phyloP scores from a whole-genome alignment of 2,329 filamentous ascomycete species.

The Endothia cerciana region DNA sequence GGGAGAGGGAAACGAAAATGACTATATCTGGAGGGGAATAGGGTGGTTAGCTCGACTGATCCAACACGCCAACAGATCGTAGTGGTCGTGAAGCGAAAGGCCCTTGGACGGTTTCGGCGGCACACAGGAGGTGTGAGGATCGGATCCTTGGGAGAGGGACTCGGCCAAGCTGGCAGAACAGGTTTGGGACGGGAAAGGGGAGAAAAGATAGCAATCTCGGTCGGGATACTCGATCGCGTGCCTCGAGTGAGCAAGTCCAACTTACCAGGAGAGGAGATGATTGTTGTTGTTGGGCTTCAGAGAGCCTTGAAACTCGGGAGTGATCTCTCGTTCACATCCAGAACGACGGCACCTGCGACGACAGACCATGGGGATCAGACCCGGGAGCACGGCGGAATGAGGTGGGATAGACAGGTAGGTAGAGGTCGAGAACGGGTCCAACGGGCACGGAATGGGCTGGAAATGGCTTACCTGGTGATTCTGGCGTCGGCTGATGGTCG shows the following conservation, averaged over 20 bases:
- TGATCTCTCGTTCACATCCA: conserved; percentile 33
- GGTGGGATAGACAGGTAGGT: conserved; percentile 19
- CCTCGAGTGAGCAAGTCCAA: conserved; percentile 35
- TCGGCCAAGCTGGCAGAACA: conserved; percentile 17
- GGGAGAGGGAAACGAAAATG: conserved; percentile 11
- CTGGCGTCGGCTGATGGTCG: conserved; percentile 36
- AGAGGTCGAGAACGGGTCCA: conserved; percentile 18
- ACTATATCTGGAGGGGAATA: conserved; percentile 9
- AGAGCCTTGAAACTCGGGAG: conserved; percentile 34
- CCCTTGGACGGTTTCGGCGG: conserved; percentile 7
- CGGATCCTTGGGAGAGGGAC: conserved; percentile 9
- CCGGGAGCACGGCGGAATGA: conserved; percentile 13
- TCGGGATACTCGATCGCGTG: conserved; percentile 42
- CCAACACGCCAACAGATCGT: conserved; percentile 4
- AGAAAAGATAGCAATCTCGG: conserved; percentile 21
- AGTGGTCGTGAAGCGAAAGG: conserved; percentile 5
- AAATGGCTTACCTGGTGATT: conserved; percentile 35
- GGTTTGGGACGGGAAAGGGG: conserved; percentile 29
- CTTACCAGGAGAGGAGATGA: conserved; percentile 42
- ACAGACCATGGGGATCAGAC: conserved; percentile 26
- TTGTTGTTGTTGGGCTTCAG: conserved; percentile 39
- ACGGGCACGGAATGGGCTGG: conserved; percentile 20
- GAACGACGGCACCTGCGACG: conserved; percentile 32
- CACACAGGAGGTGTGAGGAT: conserved; percentile 18
- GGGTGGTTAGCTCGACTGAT: conserved; percentile 17